Evolutionary conservation across 495 filamentous ascomycete genomes (phyloP), one percentile per base, ranked within the genome.

Genomic region (Glutinoglossum americanum): DNA sequence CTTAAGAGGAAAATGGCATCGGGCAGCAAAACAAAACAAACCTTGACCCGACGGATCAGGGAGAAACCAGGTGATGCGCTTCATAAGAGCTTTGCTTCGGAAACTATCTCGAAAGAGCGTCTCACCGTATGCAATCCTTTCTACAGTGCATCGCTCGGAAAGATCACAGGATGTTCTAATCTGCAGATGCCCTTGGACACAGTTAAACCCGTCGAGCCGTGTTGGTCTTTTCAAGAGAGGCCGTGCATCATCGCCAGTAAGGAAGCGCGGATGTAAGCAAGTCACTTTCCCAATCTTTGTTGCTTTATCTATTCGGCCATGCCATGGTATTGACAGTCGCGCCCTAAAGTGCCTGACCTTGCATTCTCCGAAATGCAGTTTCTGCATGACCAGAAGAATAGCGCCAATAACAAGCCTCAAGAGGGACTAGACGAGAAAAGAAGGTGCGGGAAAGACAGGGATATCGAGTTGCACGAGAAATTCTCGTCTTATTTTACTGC

Each of bases 331-430:
- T 53, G 19, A 53, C 49, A 53, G 17, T 19, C 37, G 15, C 13
- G 15, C 37, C 37, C 49, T 17, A n/a, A 53, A 53, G 49, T 53
- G 49, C 49, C 49, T 15, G 49, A 53, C 26, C 49, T 53, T 30
- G 49, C 49, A 30, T 53, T 53, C 26, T 53, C 49, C 25, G 49
- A 53, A 53, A 53, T 53, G 49, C 49, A 53, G 19, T 53, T 53
- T 32, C 49, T 53, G 49, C 23, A 53, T 13, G 17, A 28, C 4
- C 19, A 4, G 26, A 28, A 53, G 30, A 32, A 28, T 11, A 27
- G 6, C 21, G 26, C 49, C 23, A 53, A 53, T 53, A 32, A 17
- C 17, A 53, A 10, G 49, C 47, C 21, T 28, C 21, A 51, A 3
- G 47, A 51, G 21, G 25, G 47, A 26, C 15, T 32, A 53, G 49